Evolutionary conservation across 2,329 filamentous ascomycete genomes (phyloP).

Genomic region (Botryosphaeria dothidea): DNA sequence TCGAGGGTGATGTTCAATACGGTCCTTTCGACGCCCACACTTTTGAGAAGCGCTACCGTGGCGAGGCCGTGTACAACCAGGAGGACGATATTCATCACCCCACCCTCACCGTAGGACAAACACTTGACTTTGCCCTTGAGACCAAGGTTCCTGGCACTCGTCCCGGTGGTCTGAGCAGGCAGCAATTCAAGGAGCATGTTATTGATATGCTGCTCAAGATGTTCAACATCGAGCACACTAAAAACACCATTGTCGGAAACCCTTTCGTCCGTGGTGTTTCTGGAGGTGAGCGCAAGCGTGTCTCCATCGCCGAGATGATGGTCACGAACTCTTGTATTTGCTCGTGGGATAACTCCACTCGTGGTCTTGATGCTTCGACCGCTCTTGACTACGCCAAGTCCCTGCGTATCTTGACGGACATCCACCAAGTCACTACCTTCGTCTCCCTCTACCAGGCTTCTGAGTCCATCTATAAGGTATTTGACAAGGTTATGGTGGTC

Average conservation of each 20-base stretch:
- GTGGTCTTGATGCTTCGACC: conserved; percentile 51
- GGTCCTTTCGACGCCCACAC: conserved; percentile 71
- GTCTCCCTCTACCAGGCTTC: conserved; percentile 85
- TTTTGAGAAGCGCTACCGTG: conserved; percentile 71
- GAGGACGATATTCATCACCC: conserved; percentile 86
- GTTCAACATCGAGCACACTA: conserved; percentile 92
- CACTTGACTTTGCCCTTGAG: conserved; percentile 79
- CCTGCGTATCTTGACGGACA: conserved; percentile 67
- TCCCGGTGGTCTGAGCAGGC: conserved; percentile 70
- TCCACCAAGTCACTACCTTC: conserved; percentile 81
- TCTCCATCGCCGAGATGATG: conserved; percentile 83
- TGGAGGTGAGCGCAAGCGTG: conserved; percentile 77
- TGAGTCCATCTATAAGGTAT: conserved; percentile 76
- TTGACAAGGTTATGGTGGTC: conserved; percentile 84
- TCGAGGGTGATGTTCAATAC: conserved; percentile 73
- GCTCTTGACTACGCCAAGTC: conserved; percentile 52
- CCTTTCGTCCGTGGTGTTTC: conserved; percentile 78
- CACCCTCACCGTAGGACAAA: conserved; percentile 84
- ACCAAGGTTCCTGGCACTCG: conserved; percentile 82
- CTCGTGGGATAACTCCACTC: conserved; percentile 59
- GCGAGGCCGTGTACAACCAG: conserved; percentile 82
- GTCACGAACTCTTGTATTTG: conserved; percentile 69
- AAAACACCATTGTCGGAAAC: conserved; percentile 81
- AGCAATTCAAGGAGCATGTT: conserved; percentile 75
- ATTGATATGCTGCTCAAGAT: conserved; percentile 76